These are phyloP conservation scores for Talaromyces sp. DNA, from an alignment of 2,329 filamentous ascomycete species.

Conservation along the genomic window DNA sequence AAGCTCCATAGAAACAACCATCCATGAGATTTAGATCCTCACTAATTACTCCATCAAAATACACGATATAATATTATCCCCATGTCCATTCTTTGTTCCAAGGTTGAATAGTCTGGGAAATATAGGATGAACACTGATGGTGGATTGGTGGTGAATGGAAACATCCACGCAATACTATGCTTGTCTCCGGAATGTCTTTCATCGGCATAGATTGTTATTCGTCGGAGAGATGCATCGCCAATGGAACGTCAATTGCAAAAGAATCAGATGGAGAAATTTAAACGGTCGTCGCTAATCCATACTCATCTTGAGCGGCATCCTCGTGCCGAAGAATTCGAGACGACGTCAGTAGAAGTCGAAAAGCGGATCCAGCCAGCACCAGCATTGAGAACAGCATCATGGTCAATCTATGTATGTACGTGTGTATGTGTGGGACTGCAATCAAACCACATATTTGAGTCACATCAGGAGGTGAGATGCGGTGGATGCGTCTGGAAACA, in stretches of 20 bases:
- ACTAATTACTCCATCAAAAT: too few relatives aligned
- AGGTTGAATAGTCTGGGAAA: too few relatives aligned
- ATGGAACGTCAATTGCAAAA: neutral
- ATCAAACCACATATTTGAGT: neutral
- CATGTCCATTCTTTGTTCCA: too few relatives aligned
- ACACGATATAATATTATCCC: too few relatives aligned
- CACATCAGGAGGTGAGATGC: neutral
- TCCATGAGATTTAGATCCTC: neutral
- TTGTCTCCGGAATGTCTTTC: too few relatives aligned
- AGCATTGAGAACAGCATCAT: neutral
- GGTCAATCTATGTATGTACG: neutral
- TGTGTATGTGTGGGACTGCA: neutral
- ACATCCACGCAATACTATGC: too few relatives aligned
- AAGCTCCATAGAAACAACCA: neutral
- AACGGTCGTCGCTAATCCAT: neutral
- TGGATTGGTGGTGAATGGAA: too few relatives aligned
- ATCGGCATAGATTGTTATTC: neutral
- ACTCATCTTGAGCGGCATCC: neutral
- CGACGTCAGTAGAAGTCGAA: neutral
- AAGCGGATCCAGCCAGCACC: neutral
- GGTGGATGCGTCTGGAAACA: neutral
- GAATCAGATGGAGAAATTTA: neutral
- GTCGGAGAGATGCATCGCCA: neutral
- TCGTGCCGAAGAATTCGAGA: neutral
- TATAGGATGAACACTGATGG: too few relatives aligned